These are phyloP conservation scores for Luzula sylvatica DNA, from an alignment of 176 grass and related monocot species.

Conservation along the genomic window DNA sequence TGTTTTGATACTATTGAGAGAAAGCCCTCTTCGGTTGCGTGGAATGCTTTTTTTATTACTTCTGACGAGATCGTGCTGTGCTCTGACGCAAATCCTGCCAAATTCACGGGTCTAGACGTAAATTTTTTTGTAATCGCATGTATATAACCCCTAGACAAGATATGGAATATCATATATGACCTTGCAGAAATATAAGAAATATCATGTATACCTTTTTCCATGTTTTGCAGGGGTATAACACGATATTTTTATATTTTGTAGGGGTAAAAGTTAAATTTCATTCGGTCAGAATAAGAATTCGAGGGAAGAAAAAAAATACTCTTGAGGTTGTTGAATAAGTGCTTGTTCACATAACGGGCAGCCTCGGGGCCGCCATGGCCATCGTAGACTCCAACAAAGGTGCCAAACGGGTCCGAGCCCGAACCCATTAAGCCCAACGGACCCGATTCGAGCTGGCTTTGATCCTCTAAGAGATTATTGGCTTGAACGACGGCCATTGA, in stretches of 20 bases:
- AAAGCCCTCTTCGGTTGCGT: constrained; percentile 61
- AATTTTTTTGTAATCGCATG: too few relatives aligned
- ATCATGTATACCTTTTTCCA: too few relatives aligned
- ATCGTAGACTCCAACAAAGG: constrained; percentile 66
- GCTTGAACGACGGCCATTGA: constrained; percentile 77
- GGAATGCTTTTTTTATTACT: constrained; percentile 40
- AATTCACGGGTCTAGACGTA: background rate
- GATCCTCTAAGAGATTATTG: constrained; percentile 61
- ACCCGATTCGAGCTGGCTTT: constrained; percentile 62
- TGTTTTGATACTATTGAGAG: constrained; percentile 59
- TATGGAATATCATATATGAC: too few relatives aligned
- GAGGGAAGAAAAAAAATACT: constrained; percentile 18
- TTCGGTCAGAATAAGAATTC: too few relatives aligned
- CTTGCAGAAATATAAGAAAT: too few relatives aligned
- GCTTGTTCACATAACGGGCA: constrained; percentile 35
- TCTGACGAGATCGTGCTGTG: constrained; percentile 39
- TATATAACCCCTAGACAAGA: too few relatives aligned
- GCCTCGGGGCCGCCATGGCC: constrained; percentile 67
- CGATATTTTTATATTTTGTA: too few relatives aligned
- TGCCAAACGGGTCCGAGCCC: constrained; percentile 29
- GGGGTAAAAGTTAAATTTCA: too few relatives aligned
- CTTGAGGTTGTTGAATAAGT: constrained; percentile 50
- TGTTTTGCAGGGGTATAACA: too few relatives aligned
- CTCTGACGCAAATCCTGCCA: constrained; percentile 46
- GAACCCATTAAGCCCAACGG: constrained; percentile 12